Conservation (phyloP, 2,329 filamentous ascomycete species). For the Cladophialophora exuberans region DNA sequence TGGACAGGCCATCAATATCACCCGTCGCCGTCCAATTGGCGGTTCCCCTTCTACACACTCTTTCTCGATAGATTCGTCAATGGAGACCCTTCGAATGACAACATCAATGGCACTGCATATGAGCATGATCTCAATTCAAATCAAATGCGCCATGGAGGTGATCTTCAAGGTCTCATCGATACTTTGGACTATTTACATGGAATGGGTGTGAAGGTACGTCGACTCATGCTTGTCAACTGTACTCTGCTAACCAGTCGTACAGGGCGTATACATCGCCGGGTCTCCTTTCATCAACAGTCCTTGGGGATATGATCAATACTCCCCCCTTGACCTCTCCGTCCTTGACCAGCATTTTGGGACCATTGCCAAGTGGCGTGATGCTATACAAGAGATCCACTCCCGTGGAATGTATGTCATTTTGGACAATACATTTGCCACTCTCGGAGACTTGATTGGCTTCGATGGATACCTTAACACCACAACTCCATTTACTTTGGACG, state of each 20-base stretch:
- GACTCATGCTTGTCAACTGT: not conserved
- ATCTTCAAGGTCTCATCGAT: slow-evolving; percentile 60
- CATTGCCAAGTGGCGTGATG: slow-evolving; percentile 60
- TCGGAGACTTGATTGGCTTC: slow-evolving; percentile 67
- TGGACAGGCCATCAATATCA: slow-evolving; percentile 55
- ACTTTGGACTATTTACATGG: slow-evolving; percentile 67
- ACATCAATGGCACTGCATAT: slow-evolving; percentile 63
- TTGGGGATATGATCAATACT: slow-evolving; percentile 66
- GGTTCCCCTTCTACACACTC: slow-evolving; percentile 67
- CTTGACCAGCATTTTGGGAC: slow-evolving; percentile 66
- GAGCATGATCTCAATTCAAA: slow-evolving; percentile 64
- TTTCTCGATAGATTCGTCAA: slow-evolving; percentile 68
- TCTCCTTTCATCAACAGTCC: slow-evolving; percentile 66
- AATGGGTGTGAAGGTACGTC: slow-evolving; percentile 62
- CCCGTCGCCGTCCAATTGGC: slow-evolving; percentile 64
- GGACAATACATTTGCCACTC: slow-evolving; percentile 68
- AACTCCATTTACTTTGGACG: slow-evolving; percentile 58
- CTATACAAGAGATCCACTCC: slow-evolving; percentile 63
- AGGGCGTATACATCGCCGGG: slow-evolving; percentile 67
- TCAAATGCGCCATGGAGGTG: slow-evolving; percentile 66
- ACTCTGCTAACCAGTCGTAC: slow-evolving; percentile 21
- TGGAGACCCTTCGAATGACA: slow-evolving; percentile 66
- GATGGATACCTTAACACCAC: slow-evolving; percentile 62
- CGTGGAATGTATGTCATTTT: slow-evolving; percentile 68
- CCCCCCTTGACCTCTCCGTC: slow-evolving; percentile 63